Conservation (phyloP, 768 basidiomycete species). For the Tricholomella constricta region DNA sequence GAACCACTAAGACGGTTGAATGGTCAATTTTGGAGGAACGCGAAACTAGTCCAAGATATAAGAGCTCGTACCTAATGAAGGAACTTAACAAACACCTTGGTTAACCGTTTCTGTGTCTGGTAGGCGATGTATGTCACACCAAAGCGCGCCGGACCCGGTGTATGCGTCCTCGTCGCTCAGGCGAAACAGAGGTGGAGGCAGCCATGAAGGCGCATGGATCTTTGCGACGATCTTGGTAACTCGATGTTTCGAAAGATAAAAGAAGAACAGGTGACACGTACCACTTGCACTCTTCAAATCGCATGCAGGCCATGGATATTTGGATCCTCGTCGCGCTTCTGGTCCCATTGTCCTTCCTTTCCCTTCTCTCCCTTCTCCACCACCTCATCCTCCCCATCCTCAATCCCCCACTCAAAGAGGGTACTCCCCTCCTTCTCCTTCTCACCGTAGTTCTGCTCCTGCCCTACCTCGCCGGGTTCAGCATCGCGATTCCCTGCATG, state of each 20-base stretch:
- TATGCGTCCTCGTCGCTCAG: slow-evolving; percentile 4
- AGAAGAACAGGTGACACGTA: not conserved
- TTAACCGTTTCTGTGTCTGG: no score
- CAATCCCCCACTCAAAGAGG: slow-evolving; percentile 55
- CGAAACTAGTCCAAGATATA: no score
- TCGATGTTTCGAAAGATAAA: not conserved
- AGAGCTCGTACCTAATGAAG: no score
- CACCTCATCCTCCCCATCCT: slow-evolving; percentile 36
- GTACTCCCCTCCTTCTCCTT: slow-evolving; percentile 38
- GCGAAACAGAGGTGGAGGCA: not conserved
- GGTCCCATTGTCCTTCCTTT: slow-evolving; percentile 14
- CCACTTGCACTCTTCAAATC: slow-evolving; percentile 2
- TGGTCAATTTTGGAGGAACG: no score
- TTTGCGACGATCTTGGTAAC: not conserved
- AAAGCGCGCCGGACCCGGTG: slow-evolving; percentile 3
- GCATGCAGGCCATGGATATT: slow-evolving; percentile 9
- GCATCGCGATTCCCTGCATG: slow-evolving; percentile 83
- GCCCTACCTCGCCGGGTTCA: slow-evolving; percentile 88
- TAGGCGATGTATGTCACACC: no score
- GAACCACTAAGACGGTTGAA: no score
- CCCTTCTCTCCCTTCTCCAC: slow-evolving; percentile 16
- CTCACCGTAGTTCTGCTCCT: slow-evolving; percentile 29
- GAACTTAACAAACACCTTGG: no score
- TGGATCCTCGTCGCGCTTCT: slow-evolving; percentile 20
- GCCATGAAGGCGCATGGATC: slow-evolving; percentile 5